Conservation (phyloP, 306 rosid species). For the Herpetospermum pedunculosum region DNA sequence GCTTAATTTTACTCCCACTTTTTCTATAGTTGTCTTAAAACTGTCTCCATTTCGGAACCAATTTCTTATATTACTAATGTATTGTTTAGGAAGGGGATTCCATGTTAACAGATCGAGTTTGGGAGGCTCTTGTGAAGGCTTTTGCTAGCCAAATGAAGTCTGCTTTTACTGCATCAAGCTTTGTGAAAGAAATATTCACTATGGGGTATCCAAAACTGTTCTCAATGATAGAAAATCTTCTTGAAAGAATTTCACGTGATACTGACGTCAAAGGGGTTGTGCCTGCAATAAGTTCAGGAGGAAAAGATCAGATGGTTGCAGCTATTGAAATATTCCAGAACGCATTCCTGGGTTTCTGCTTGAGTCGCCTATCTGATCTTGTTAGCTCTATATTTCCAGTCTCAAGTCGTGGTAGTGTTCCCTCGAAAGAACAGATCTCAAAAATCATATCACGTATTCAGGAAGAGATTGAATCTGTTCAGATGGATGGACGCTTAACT, state of each 20-base stretch:
- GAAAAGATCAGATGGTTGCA: slow-evolving; percentile 67
- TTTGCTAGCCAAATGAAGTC: slow-evolving; percentile 95
- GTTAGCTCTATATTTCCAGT: slow-evolving; percentile 87
- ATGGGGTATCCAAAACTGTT: slow-evolving; percentile 90
- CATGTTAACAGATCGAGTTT: slow-evolving; percentile 74
- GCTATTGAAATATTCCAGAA: slow-evolving; percentile 89
- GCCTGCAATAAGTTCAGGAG: slow-evolving; percentile 73
- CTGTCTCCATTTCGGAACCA: neutral
- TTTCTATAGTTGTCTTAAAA: neutral
- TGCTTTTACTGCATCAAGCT: slow-evolving; percentile 93
- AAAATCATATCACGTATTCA: slow-evolving; percentile 70
- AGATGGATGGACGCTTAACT: slow-evolving; percentile 81
- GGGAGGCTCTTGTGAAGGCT: slow-evolving; percentile 95
- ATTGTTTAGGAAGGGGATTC: slow-evolving; percentile 75
- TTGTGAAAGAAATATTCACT: slow-evolving; percentile 88
- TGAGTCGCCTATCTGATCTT: slow-evolving; percentile 86
- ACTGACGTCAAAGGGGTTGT: slow-evolving; percentile 89
- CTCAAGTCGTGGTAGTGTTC: slow-evolving; percentile 92
- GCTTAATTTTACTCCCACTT: neutral
- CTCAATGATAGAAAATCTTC: slow-evolving; percentile 86
- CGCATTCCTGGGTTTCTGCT: slow-evolving; percentile 80
- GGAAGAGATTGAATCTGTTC: slow-evolving; percentile 95
- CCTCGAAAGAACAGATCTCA: slow-evolving; percentile 83
- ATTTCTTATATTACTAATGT: slow-evolving; percentile 14
- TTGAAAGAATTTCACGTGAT: slow-evolving; percentile 85